Conservation (phyloP, 2,329 filamentous ascomycete genomes). For the Ambrosiella beaveri region DNA sequence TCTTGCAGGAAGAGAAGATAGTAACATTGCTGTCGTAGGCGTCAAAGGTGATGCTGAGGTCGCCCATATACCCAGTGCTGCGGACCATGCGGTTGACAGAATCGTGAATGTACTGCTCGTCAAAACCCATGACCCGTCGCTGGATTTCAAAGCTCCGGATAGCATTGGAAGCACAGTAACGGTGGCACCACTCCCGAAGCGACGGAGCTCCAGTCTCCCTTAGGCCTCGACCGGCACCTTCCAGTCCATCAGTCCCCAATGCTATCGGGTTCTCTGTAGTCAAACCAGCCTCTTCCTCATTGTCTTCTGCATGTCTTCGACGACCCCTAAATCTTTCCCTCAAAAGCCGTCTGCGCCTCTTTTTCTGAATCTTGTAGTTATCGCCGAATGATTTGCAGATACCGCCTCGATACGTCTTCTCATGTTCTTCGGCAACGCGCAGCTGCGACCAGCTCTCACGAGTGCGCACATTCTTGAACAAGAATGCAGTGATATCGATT, state of each 20-base stretch:
- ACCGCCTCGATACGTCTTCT: constrained; percentile 48
- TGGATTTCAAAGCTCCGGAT: constrained; percentile 40
- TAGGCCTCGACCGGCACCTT: constrained; percentile 18
- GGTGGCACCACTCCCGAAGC: constrained; percentile 45
- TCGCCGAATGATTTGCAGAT: constrained; percentile 35
- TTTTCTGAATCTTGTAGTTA: constrained; percentile 20
- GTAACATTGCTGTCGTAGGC: constrained; percentile 38
- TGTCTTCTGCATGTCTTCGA: constrained; percentile 17
- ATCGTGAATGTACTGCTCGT: constrained; percentile 33
- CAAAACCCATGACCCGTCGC: constrained; percentile 40
- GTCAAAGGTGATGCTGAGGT: constrained; percentile 41
- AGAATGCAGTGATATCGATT: constrained; percentile 40
- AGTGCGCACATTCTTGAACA: constrained; percentile 29
- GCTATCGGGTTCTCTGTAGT: background rate
- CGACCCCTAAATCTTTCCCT: constrained; percentile 9
- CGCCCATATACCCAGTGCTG: constrained; percentile 50
- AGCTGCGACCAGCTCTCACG: constrained; percentile 27
- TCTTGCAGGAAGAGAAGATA: constrained; percentile 43
- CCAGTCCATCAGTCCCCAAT: background rate
- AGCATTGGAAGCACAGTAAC: constrained; percentile 42
- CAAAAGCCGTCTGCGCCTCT: constrained; percentile 8
- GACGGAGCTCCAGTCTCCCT: constrained; percentile 3
- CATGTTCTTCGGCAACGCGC: constrained; percentile 37
- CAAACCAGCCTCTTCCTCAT: constrained; percentile 15
- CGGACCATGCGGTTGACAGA: constrained; percentile 40